Evolutionary conservation across 768 basidiomycete species (phyloP).

Genomic region (Russula olivacea): DNA sequence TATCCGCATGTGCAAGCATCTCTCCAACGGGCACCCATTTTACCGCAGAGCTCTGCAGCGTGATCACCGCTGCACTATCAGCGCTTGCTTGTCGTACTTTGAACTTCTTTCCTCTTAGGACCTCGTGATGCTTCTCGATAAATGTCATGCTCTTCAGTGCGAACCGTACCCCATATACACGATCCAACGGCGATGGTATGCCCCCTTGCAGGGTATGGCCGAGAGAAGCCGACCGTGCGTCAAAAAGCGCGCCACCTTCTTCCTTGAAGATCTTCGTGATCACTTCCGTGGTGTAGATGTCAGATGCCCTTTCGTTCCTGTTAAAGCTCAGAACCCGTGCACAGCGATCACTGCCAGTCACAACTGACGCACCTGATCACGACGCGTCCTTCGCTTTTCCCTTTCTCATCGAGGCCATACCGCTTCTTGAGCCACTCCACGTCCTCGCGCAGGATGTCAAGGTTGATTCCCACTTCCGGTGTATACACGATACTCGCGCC

Average conservation of each 20-base stretch:
- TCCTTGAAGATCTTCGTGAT: constrained; percentile 93
- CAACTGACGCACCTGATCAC: constrained; percentile 67
- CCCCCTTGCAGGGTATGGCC: constrained; percentile 98
- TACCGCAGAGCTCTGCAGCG: constrained; percentile 76
- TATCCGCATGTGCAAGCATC: constrained; percentile 83
- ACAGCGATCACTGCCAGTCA: neutral
- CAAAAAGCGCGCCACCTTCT: constrained; percentile 88
- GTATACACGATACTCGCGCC: constrained; percentile 94
- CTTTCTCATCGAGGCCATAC: constrained; percentile 80
- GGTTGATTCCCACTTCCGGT: constrained; percentile 82
- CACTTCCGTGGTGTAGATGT: constrained; percentile 85
- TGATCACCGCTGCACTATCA: constrained; percentile 83
- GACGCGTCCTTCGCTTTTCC: constrained; percentile 87
- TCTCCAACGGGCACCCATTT: constrained; percentile 80
- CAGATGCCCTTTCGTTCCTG: constrained; percentile 83
- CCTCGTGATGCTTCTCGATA: constrained; percentile 74
- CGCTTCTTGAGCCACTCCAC: constrained; percentile 84
- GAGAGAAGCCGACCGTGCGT: constrained; percentile 90
- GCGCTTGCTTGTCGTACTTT: constrained; percentile 50
- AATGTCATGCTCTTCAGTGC: constrained; percentile 92
- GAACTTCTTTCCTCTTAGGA: constrained; percentile 44
- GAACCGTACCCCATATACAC: constrained; percentile 83
- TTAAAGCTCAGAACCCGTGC: neutral
- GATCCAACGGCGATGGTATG: constrained; percentile 91
- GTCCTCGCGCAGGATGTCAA: constrained; percentile 76